phyloP scores from a whole-genome alignment of 2,329 filamentous ascomycete species.

The Tolypocladium paradoxum region DNA sequence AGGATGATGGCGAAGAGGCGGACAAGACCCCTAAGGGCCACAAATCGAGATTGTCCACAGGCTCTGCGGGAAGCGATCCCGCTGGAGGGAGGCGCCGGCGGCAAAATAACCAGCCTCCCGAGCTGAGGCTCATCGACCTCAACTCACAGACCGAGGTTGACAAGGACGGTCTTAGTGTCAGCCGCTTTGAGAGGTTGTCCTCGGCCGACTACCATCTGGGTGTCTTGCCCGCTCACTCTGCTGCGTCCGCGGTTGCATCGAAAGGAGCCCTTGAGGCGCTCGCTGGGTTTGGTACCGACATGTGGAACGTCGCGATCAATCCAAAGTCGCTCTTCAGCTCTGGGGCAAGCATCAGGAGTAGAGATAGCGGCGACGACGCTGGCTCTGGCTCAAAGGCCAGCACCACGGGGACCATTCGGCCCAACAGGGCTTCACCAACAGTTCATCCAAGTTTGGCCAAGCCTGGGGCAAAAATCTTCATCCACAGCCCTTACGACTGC shows the following conservation, averaged over 20 bases:
- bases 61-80: conserved; percentile 45
- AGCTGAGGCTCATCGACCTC: conserved; percentile 84
- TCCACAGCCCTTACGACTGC: conserved; percentile 94
- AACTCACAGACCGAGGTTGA: conserved; percentile 78
- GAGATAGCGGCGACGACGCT: conserved; percentile 46
- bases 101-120: conserved; percentile 73
- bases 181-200: conserved; percentile 74
- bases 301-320: conserved; percentile 88
- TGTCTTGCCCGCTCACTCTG: conserved; percentile 63
- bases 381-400: conserved; percentile 36
- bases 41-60: conserved; percentile 30
- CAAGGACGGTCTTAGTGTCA: conserved; percentile 76
- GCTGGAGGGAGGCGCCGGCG: conserved; percentile 57
- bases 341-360: conserved; percentile 62
- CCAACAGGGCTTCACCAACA: conserved; percentile 17
- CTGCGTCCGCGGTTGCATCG: conserved; percentile 51
- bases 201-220: conserved; percentile 88
- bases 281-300: conserved; percentile 59
- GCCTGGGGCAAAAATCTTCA: conserved; percentile 65
- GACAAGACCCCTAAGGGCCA: conserved; percentile 20
- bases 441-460: conserved; percentile 45
- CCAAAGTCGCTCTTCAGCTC: conserved; percentile 82
- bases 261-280: conserved; percentile 68
- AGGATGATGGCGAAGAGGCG: conserved; percentile 42
- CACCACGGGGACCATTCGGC: conserved; percentile 18